A percentile compares a stretch with the other conserved stretches of the same genome.
Evolutionary conservation across 257 asterid genomes (phyloP).

Genomic region (Rhazya stricta): DNA sequence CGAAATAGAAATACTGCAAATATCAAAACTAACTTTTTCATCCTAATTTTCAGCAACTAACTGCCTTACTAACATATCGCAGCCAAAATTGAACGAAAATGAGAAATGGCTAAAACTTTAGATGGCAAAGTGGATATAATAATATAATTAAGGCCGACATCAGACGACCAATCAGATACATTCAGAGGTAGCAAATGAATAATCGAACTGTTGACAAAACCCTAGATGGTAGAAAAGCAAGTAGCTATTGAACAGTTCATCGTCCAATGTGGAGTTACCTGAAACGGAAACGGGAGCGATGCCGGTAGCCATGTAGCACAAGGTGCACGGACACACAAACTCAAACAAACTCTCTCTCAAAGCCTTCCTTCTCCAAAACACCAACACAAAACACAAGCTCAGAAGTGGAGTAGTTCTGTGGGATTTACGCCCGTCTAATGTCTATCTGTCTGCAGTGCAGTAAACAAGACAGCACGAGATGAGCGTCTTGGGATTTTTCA

Average conservation of each 20-base stretch:
- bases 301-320: conserved; percentile 8
- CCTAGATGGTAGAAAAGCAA: too few species aligned
- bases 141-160: not conserved
- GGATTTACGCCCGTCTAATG: not conserved
- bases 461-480: too few species aligned
- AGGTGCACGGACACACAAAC: not conserved
- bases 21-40: not conserved
- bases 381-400: not conserved
- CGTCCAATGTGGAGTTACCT: conserved; percentile 2
- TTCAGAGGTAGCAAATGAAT: not conserved
- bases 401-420: not conserved
- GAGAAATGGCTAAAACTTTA: not conserved
- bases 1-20: not conserved
- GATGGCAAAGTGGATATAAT: not conserved
- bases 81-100: not conserved
- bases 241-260: too few species aligned
- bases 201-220: not conserved
- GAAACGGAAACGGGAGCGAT: conserved; percentile 2
- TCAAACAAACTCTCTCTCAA: not conserved
- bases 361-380: not conserved
- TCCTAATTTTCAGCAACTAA: not conserved
- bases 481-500: not conserved
- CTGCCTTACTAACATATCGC: not conserved
- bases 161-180: not conserved
- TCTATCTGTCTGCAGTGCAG: not conserved